Base-by-base conservation (phyloP, 352 stramenopile genomes). In the Globisporangium apiculatum region DNA sequence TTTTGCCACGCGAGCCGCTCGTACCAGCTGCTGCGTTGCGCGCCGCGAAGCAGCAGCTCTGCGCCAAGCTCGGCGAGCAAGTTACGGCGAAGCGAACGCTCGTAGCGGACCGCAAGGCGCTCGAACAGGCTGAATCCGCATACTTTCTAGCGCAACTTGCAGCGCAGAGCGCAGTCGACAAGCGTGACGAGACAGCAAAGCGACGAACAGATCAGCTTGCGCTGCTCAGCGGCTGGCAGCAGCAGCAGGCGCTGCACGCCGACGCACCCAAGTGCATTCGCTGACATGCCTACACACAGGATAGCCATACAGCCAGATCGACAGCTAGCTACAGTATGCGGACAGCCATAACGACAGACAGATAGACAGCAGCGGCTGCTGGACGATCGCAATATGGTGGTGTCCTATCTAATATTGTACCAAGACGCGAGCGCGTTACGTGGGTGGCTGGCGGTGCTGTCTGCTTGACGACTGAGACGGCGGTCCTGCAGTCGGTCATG, bases 71-170 rank as follows among this genome's bases (percentile, higher is more conserved):
- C 50, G 66, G 74, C 46, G 67, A 73, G 15, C 78, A 88, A 45
- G 75, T 85, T 14, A 55, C 68, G 2, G 59, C 68, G n/a, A 81
- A 80, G 48, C 64, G 67, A 18, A 62, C 65, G 47, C 66, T 83
- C 3, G 61, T 63, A 17, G 66, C 69, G 55, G 67, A 86, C 43
- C 58, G 54, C 9, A 63, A 63, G 14, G 59, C 58, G 6, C 49
- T 88, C 17, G 78, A 88, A 45, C 74, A 81, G 36, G 72, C 73
- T n/a, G 76, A 87, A 37, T 71, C 70, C 37, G 74, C 72, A 35
- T 85, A 76, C 54, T 83, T 81, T 51, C 67, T 85, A 58, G 57
- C 60, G 9, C 72, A 86, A 55, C 64, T 88, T 17, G 59, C 68
- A 24, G 50, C 65, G 48, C 72, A 84, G 47, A 65, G 63, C 4